Conservation (phyloP, 2,329 filamentous ascomycete species). For the Venturia pyrina region DNA sequence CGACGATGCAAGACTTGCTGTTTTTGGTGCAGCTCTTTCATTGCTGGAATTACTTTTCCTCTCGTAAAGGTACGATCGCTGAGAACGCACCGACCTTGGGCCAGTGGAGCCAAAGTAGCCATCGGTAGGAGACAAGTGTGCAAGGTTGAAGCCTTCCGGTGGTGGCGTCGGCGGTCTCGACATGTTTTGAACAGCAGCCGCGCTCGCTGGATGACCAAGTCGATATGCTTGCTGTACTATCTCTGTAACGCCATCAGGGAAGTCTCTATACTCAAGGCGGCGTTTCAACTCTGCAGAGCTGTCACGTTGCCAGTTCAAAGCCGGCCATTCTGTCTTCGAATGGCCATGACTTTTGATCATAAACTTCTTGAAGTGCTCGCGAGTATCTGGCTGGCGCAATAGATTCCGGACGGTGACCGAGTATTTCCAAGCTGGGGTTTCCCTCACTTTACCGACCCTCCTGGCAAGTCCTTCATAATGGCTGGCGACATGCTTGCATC, state of each 20-base stretch:
- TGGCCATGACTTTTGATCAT: slow-evolving; percentile 11
- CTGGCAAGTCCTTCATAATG: slow-evolving; percentile 7
- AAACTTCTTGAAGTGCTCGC: slow-evolving; percentile 11
- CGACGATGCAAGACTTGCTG: slow-evolving; percentile 1
- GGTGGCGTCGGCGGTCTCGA: slow-evolving; percentile 7
- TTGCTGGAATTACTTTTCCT: neutral
- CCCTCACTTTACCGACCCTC: neutral
- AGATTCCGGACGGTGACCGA: slow-evolving; percentile 10
- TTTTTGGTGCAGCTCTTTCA: neutral
- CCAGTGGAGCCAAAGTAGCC: neutral
- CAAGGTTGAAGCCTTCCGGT: neutral
- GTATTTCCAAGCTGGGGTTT: slow-evolving; percentile 9
- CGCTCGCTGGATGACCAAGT: slow-evolving; percentile 9
- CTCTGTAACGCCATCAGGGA: neutral
- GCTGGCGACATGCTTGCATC: slow-evolving; percentile 12
- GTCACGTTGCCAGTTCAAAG: slow-evolving; percentile 5
- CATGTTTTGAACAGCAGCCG: neutral
- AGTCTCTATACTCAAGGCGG: slow-evolving; percentile 11
- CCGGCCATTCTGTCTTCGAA: slow-evolving; percentile 8
- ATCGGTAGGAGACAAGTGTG: neutral
- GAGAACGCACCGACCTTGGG: neutral
- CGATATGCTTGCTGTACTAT: slow-evolving; percentile 7
- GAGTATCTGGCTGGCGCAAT: slow-evolving; percentile 10
- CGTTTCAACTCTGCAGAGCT: slow-evolving; percentile 8
- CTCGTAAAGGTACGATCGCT: neutral